Percentiles rank a stretch among this genome's conserved stretches.
These are phyloP conservation scores for Leishmania major DNA, from an alignment of 208 protist genomes.

Conservation along the genomic window DNA sequence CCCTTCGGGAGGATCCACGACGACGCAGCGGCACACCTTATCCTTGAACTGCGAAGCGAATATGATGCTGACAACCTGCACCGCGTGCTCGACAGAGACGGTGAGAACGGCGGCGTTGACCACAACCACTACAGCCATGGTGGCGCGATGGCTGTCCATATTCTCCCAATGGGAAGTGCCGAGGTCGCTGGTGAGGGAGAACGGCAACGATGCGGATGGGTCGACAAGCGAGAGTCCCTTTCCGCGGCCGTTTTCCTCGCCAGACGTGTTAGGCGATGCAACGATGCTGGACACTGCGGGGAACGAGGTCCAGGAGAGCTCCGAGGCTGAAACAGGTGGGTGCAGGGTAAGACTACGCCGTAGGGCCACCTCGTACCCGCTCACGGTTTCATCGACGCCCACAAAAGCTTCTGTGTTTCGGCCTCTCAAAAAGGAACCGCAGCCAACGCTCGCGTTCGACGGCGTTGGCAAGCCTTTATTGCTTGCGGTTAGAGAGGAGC, in stretches of 20 bases:
- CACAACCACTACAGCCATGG: slow-evolving; percentile 67
- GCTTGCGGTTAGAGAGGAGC: slow-evolving; percentile 6
- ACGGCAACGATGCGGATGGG: slow-evolving; percentile 28
- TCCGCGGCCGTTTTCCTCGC: neutral
- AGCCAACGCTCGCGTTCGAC: slow-evolving; percentile 8
- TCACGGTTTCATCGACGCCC: slow-evolving; percentile 24
- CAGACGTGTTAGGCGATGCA: slow-evolving; percentile 10
- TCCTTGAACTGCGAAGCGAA: slow-evolving; percentile 66
- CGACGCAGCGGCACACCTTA: slow-evolving; percentile 78
- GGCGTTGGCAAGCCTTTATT: slow-evolving; percentile 1
- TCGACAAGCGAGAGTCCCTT: neutral
- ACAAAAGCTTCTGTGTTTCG: slow-evolving; percentile 15
- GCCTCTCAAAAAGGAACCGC: slow-evolving; percentile 10
- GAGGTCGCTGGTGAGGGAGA: slow-evolving; percentile 48
- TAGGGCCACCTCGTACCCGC: slow-evolving; percentile 35
- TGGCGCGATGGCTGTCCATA: slow-evolving; percentile 64
- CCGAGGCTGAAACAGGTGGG: slow-evolving; percentile 8
- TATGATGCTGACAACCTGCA: slow-evolving; percentile 55
- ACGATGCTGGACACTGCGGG: neutral
- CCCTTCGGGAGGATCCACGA: slow-evolving; percentile 47
- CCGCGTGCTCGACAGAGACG: slow-evolving; percentile 29
- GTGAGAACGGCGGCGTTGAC: slow-evolving; percentile 46
- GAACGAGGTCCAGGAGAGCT: slow-evolving; percentile 28
- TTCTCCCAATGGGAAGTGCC: slow-evolving; percentile 77
- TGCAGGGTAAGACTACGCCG: slow-evolving; percentile 27